phyloP scores from a whole-genome alignment of 345 rosid species.

The Acer negundo region DNA sequence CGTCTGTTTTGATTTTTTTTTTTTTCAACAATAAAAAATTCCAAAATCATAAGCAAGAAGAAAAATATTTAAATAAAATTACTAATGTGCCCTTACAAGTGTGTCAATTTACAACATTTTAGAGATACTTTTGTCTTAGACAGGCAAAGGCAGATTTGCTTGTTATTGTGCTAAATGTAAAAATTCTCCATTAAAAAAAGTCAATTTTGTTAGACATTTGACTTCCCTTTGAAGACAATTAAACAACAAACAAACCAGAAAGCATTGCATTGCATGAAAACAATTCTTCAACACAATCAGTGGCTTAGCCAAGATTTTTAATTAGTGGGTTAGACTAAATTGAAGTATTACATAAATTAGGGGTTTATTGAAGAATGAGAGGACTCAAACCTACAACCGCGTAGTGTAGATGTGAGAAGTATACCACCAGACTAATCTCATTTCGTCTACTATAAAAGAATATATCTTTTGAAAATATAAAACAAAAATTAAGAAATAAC shows the following conservation, averaged over 20 bases:
- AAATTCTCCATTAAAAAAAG: too few species aligned
- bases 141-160: not conserved
- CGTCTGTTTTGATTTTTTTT: not conserved
- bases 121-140: not conserved
- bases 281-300: not conserved
- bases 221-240: not conserved
- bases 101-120: not conserved
- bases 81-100: not conserved
- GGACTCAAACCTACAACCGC: too few species aligned
- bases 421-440: too few species aligned
- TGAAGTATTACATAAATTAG: too few species aligned
- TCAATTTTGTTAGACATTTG: not conserved
- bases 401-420: too few species aligned
- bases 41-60: not conserved
- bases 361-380: too few species aligned
- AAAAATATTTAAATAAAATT: not conserved
- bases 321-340: too few species aligned
- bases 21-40: not conserved
- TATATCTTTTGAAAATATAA: too few species aligned
- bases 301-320: too few species aligned
- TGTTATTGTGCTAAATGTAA: too few species aligned
- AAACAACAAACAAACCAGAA: not conserved
- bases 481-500: too few species aligned
- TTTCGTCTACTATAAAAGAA: too few species aligned
- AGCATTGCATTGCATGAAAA: not conserved